These are phyloP conservation scores for Eucalyptus pauciflora DNA, from an alignment of 345 rosid species.

Conservation along the genomic window DNA sequence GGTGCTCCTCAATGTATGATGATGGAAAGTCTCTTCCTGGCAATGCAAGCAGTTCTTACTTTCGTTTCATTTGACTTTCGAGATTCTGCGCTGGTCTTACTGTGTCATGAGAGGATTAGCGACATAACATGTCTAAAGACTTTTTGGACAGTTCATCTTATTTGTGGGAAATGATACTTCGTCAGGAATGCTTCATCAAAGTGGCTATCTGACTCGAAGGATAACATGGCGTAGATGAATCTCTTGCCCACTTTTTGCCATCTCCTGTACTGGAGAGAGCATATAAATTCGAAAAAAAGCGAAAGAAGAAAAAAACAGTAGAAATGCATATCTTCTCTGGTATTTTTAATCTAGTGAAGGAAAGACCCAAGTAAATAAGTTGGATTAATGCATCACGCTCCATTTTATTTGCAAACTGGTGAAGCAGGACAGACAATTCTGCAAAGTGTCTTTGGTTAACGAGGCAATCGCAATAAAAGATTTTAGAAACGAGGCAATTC, in stretches of 20 bases:
- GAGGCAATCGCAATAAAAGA: background rate
- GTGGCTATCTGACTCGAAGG: background rate
- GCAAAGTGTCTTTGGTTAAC: background rate
- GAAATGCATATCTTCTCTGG: background rate
- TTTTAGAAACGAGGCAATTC: background rate
- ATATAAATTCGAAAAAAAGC: background rate
- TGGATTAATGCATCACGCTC: background rate
- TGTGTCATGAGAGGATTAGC: background rate
- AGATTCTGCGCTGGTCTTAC: background rate
- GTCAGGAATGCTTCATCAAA: background rate
- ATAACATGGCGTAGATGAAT: background rate
- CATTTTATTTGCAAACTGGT: background rate
- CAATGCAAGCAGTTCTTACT: background rate
- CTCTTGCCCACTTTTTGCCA: background rate
- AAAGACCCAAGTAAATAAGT: background rate
- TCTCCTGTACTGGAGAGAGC: background rate
- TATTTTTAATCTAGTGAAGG: background rate
- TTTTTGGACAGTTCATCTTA: background rate
- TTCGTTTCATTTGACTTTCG: background rate
- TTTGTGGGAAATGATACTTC: background rate
- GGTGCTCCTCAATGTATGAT: background rate
- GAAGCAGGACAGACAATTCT: background rate
- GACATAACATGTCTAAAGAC: background rate
- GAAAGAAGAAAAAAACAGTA: background rate
- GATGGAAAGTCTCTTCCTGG: background rate